Base-by-base conservation (phyloP, 768 basidiomycete genomes). In the Leccinum longicurvipes region DNA sequence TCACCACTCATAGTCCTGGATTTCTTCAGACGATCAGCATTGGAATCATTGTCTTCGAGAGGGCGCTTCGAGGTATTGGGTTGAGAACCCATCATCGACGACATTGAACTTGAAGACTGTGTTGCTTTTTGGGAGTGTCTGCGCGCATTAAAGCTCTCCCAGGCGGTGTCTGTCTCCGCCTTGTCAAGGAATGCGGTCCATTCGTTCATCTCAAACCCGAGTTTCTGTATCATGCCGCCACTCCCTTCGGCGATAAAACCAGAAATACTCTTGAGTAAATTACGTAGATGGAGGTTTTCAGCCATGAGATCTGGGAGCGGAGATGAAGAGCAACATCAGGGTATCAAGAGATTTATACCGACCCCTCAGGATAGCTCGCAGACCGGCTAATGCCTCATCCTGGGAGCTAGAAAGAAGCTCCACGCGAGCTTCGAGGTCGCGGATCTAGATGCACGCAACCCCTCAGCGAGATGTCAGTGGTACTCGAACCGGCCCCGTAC, bases 401-500 rank as follows among this genome's bases (percentile, higher is more conserved):
- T 93, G 87, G 41, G 90, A 91, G 19, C 91, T 93, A 6, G 93
- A 96, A 17, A 97, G 80, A 8, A 97, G 86, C 72, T 95, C 93
- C n/a, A 97, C 92, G 45, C 91, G 84, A 19, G 93, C 93, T 74
- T 97, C 94, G 34, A 97, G 83, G 73, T 97, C 94, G 21, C 93
- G 90, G 71, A 97, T 94, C 91, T 97, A 63, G 17, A 48, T 39
- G 27, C 46, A 34, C 46, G 45, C 59, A 53, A 50, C 19, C 44
- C 25, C 41, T 57, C 53, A 55, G 53, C 49, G 32, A 47, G 34
- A 19, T 6, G 9, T 32, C 28, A 53, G 48, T 19, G 21, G 14
- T 14, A 34, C 17, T 15, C 10, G 44, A 44, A 41, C 28, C 45
- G 46, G 28, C 50, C 9, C 72, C 77, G 56, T 55, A 87, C 87